Evolutionary conservation across 148 eudicot species (phyloP).

Genomic region (Bassia scoparia): DNA sequence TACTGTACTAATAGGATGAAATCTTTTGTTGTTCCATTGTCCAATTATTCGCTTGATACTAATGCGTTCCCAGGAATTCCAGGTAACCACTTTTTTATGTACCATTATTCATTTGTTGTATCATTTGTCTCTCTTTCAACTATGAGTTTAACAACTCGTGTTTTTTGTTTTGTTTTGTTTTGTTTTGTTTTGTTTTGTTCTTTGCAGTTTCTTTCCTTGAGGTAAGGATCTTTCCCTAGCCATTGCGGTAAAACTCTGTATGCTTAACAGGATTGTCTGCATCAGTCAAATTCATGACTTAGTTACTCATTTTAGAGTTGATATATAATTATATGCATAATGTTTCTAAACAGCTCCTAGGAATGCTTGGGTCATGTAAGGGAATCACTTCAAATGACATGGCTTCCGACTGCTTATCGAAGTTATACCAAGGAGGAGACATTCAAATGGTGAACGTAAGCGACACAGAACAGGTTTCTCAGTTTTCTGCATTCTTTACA

Average conservation of each 20-base stretch:
- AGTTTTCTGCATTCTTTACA: slow-evolving; percentile 61
- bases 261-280: neutral
- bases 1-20: slow-evolving; percentile 87
- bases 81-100: slow-evolving; percentile 19
- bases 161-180: slow-evolving; percentile 8
- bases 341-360: slow-evolving; percentile 59
- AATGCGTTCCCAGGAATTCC: slow-evolving; percentile 65
- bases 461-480: slow-evolving; percentile 47
- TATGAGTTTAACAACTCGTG: slow-evolving; percentile 12
- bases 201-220: slow-evolving; percentile 89
- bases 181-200: slow-evolving; percentile 5
- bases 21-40: slow-evolving; percentile 74
- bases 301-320: neutral
- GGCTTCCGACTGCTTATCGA: slow-evolving; percentile 67
- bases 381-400: slow-evolving; percentile 67
- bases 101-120: too few relatives aligned
- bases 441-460: slow-evolving; percentile 56
- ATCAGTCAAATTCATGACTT: too few relatives aligned
- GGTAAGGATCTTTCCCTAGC: slow-evolving; percentile 43
- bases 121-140: neutral
- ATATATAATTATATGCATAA: neutral
- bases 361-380: slow-evolving; percentile 66
- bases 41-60: slow-evolving; percentile 71
- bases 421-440: slow-evolving; percentile 65
- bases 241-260: neutral